Percentiles rank a stretch among this genome's conserved stretches.
These are phyloP conservation scores for Fusarium tupiense DNA, from an alignment of 2,329 filamentous ascomycete species.

Conservation along the genomic window DNA sequence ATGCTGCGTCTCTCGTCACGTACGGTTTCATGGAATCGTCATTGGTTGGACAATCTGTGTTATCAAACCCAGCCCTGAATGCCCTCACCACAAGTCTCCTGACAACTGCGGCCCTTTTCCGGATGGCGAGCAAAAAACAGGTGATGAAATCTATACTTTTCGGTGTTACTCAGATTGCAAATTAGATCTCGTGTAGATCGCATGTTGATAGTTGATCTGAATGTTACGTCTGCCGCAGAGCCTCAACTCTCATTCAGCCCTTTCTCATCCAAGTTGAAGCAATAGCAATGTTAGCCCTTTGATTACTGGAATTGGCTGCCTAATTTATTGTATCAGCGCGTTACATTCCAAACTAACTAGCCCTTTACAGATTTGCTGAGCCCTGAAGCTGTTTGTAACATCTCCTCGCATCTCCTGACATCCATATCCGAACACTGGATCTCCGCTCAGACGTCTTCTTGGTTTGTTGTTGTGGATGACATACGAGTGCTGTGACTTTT, in stretches of 20 bases:
- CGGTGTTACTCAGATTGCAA: slow-evolving; percentile 19
- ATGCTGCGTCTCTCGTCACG: slow-evolving; percentile 15
- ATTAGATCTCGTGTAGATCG: slow-evolving; percentile 26
- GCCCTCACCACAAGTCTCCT: slow-evolving; percentile 25
- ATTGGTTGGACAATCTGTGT: slow-evolving; percentile 9
- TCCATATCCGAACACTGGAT: neutral
- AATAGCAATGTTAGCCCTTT: neutral
- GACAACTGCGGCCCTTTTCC: slow-evolving; percentile 26
- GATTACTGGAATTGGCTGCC: neutral
- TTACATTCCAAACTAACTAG: neutral
- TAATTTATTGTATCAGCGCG: neutral
- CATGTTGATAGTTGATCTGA: slow-evolving; percentile 22
- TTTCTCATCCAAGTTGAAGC: neutral
- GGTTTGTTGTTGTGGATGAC: slow-evolving; percentile 1
- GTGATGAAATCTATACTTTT: slow-evolving; percentile 23
- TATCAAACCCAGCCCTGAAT: slow-evolving; percentile 23
- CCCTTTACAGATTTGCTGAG: neutral
- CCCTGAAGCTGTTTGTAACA: neutral
- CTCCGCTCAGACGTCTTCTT: neutral
- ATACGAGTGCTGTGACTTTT: slow-evolving; percentile 19
- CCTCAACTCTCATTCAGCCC: slow-evolving; percentile 12
- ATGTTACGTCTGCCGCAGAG: slow-evolving; percentile 17
- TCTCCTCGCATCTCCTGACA: neutral
- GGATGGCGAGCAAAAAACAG: slow-evolving; percentile 15
- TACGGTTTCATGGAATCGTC: neutral